A percentile compares a stretch with the other conserved stretches of the same genome.
Conservation (phyloP, 495 filamentous ascomycete genomes). For the Schizothecium vesticola region DNA sequence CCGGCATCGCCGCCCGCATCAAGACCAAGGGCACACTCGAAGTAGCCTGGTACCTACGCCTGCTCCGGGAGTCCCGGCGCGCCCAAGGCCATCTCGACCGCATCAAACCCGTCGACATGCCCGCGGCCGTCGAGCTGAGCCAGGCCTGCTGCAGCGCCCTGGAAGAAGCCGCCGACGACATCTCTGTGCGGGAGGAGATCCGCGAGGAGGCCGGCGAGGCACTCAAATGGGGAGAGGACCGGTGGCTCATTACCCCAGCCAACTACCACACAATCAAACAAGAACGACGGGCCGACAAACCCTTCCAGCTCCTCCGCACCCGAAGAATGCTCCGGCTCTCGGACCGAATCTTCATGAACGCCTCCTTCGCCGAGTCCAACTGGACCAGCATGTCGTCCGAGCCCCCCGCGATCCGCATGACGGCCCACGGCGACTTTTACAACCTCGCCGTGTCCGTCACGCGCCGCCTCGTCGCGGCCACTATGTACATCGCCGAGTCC, state of each 20-base stretch:
- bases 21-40: slow-evolving; percentile 70
- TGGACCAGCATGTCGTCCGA: slow-evolving; percentile 53
- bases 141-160: slow-evolving; percentile 59
- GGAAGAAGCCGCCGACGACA: slow-evolving; percentile 58
- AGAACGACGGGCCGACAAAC: slow-evolving; percentile 38
- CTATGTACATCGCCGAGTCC: slow-evolving; percentile 61
- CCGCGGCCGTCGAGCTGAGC: slow-evolving; percentile 70
- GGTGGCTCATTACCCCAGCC: slow-evolving; percentile 15
- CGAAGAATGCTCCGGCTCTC: slow-evolving; percentile 61
- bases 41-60: slow-evolving; percentile 58
- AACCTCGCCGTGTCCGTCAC: slow-evolving; percentile 61
- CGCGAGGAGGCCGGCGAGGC: slow-evolving; percentile 52
- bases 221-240: slow-evolving; percentile 39
- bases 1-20: slow-evolving; percentile 57
- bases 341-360: slow-evolving; percentile 73
- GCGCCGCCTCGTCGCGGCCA: slow-evolving; percentile 59
- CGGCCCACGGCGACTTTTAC: slow-evolving; percentile 68
- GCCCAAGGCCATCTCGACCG: background rate
- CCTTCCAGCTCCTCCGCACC: slow-evolving; percentile 51
- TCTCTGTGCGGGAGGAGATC: slow-evolving; percentile 53
- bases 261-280: slow-evolving; percentile 23
- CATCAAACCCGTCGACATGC: slow-evolving; percentile 45
- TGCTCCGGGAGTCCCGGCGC: slow-evolving; percentile 42
- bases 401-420: slow-evolving; percentile 58
- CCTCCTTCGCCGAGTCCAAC: slow-evolving; percentile 54